These are phyloP conservation scores for Erigeron canadensis DNA, from an alignment of 129 eudicot genomes.

Conservation along the genomic window DNA sequence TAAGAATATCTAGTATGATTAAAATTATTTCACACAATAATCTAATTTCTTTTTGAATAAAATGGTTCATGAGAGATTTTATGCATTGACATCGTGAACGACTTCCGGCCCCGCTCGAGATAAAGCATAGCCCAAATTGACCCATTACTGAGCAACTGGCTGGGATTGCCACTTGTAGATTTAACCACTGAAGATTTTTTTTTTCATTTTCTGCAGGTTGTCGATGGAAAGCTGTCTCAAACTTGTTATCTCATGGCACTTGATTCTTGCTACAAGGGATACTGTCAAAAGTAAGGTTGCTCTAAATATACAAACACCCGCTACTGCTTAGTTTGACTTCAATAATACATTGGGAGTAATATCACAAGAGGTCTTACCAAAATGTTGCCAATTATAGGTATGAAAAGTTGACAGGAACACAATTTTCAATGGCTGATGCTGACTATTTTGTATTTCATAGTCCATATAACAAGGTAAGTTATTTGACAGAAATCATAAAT, in stretches of 20 bases:
- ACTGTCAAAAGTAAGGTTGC: constrained; percentile 67
- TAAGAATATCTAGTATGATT: too few relatives aligned
- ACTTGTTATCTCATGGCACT: constrained; percentile 98
- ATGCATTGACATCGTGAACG: not conserved
- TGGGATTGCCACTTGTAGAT: constrained; percentile 1
- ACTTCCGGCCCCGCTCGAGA: not conserved
- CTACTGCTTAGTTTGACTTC: too few relatives aligned
- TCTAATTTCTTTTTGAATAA: too few relatives aligned
- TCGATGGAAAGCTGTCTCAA: constrained; percentile 96
- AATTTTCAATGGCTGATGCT: constrained; percentile 74
- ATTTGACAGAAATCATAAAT: not conserved
- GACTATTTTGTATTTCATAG: constrained; percentile 91
- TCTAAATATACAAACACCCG: not conserved
- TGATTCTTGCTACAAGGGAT: constrained; percentile 83
- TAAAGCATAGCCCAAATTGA: too few relatives aligned
- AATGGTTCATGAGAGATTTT: not conserved
- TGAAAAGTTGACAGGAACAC: constrained; percentile 79
- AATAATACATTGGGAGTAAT: not conserved
- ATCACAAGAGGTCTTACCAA: constrained; percentile 17
- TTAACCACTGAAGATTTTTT: constrained; percentile 12
- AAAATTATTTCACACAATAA: too few relatives aligned
- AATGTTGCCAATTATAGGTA: constrained; percentile 44
- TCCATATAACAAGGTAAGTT: constrained; percentile 89
- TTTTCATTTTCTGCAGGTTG: constrained; percentile 76
- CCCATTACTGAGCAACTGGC: too few relatives aligned